Conservation (phyloP, 257 asterid species). For the Linaria vulgaris region DNA sequence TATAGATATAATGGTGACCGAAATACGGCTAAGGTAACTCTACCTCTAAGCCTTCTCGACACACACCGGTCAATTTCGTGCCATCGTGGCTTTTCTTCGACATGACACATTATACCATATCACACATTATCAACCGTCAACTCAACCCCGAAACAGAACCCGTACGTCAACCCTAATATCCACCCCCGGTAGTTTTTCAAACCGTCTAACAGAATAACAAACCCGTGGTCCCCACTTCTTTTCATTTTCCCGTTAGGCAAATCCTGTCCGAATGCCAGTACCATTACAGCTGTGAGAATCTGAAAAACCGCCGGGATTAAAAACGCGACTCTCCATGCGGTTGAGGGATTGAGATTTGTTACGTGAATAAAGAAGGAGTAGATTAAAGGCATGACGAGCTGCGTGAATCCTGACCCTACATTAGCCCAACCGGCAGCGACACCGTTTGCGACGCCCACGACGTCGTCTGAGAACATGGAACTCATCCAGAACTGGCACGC, state of each 20-base stretch:
- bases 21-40: too few relatives aligned
- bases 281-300: conserved; percentile 38
- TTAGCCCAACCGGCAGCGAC: conserved; percentile 72
- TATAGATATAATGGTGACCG: too few relatives aligned
- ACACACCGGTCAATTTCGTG: too few relatives aligned
- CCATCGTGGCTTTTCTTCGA: too few relatives aligned
- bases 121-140: conserved; percentile 56
- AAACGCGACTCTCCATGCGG: conserved; percentile 56
- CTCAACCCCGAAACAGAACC: conserved; percentile 55
- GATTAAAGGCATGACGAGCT: conserved; percentile 48
- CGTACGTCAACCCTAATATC: conserved; percentile 49
- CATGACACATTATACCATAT: too few relatives aligned
- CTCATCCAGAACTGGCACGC: conserved; percentile 70
- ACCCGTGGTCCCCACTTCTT: conserved; percentile 13
- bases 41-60: too few relatives aligned
- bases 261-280: conserved; percentile 51
- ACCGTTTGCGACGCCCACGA: conserved; percentile 55
- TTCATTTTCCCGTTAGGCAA: conserved; percentile 38
- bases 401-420: conserved; percentile 56
- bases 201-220: conserved; percentile 32
- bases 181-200: conserved; percentile 52
- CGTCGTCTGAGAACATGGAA: conserved; percentile 56
- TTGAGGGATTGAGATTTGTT: conserved; percentile 21
- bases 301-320: conserved; percentile 42
- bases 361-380: conserved; percentile 26